Conservation (phyloP, 805 yeast species). For the Suhomyces prunicola region DNA sequence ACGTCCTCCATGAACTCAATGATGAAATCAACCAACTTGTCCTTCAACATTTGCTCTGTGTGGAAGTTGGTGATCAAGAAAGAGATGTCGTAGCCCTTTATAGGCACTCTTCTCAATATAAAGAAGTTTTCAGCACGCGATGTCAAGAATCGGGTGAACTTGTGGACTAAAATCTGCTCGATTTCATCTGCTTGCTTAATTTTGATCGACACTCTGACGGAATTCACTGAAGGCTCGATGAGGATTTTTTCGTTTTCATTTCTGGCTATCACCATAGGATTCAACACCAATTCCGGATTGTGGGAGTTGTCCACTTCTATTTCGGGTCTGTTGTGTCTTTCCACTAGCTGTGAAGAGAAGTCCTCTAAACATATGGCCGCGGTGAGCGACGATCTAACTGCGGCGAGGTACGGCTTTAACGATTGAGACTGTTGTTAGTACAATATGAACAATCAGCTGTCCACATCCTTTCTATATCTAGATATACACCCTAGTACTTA, state of each 20-base stretch:
- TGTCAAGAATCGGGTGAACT: conserved; percentile 89
- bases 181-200: conserved; percentile 98
- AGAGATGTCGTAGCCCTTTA: conserved; percentile 88
- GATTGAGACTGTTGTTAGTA: conserved; percentile 77
- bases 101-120: conserved; percentile 86
- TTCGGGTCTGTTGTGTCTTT: conserved; percentile 96
- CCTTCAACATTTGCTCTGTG: conserved; percentile 93
- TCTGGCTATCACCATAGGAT: conserved; percentile 86
- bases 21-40: conserved; percentile 91
- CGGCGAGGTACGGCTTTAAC: conserved; percentile 87
- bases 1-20: conserved; percentile 99
- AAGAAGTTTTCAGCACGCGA: conserved; percentile 94
- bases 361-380: conserved; percentile 92
- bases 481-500: neutral
- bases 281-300: conserved; percentile 78
- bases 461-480: neutral
- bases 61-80: conserved; percentile 91
- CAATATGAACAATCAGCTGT: neutral
- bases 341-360: conserved; percentile 92
- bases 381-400: conserved; percentile 88
- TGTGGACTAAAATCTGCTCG: conserved; percentile 90
- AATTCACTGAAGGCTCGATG: conserved; percentile 91
- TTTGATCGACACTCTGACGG: conserved; percentile 84
- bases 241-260: conserved; percentile 90
- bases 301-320: conserved; percentile 74